These are phyloP conservation scores for Metarhizium guizhouense DNA, from an alignment of 2,329 filamentous ascomycete genomes.

Conservation along the genomic window DNA sequence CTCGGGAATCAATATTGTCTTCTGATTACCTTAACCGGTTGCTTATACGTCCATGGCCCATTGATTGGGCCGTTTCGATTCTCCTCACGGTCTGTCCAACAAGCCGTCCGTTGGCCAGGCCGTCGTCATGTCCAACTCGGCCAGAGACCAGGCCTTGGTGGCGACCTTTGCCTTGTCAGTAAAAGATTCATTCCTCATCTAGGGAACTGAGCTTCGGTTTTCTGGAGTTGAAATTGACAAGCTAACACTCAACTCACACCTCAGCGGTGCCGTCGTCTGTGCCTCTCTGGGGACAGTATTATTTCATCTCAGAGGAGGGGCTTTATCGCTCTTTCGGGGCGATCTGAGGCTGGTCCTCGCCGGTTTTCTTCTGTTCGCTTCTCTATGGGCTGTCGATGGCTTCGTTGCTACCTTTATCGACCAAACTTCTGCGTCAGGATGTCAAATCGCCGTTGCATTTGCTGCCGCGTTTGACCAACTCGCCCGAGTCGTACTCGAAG, in stretches of 20 bases:
- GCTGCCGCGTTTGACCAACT: conserved; percentile 49
- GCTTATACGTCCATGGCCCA: conserved; percentile 24
- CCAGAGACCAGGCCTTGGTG: conserved; percentile 37
- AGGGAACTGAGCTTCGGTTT: neutral
- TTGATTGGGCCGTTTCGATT: conserved; percentile 36
- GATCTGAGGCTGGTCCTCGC: conserved; percentile 57
- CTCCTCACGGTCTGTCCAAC: conserved; percentile 19
- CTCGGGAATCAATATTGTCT: neutral
- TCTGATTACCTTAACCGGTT: conserved; percentile 1
- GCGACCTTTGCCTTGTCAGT: conserved; percentile 48
- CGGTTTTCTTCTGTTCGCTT: conserved; percentile 40
- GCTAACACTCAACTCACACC: neutral
- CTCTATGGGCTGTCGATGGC: conserved; percentile 44
- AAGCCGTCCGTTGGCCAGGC: conserved; percentile 14
- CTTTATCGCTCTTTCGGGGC: conserved; percentile 42
- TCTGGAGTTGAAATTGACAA: neutral
- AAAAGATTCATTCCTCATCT: neutral
- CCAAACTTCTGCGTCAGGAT: conserved; percentile 31
- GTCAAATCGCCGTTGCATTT: conserved; percentile 43
- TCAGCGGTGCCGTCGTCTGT: conserved; percentile 43
- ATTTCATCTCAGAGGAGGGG: conserved; percentile 38
- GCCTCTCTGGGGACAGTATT: conserved; percentile 38
- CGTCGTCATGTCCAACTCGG: conserved; percentile 34
- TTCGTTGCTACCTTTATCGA: conserved; percentile 42
- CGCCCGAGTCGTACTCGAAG: conserved; percentile 42